Evolutionary conservation across 1,284 basidiomycete genomes (phyloP).

Genomic region (Vanrija humicola): DNA sequence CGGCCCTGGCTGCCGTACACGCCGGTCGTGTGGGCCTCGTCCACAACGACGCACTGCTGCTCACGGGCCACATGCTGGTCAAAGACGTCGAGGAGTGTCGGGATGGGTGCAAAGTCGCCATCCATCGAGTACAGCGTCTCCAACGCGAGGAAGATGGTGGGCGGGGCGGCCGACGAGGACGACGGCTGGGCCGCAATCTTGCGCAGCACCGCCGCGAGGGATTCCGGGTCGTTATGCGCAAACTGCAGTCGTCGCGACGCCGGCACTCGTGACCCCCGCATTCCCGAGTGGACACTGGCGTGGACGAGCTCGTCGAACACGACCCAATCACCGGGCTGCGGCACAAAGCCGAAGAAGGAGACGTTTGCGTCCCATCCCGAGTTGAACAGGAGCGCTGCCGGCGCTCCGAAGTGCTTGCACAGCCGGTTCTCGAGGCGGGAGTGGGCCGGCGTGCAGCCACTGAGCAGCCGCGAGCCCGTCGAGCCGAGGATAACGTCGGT

Average conservation of each 20-base stretch:
- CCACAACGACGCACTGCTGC: slow-evolving; percentile 57
- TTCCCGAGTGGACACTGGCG: slow-evolving; percentile 86
- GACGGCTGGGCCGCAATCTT: slow-evolving; percentile 2
- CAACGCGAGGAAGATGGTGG: slow-evolving; percentile 59
- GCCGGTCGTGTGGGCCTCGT: slow-evolving; percentile 86
- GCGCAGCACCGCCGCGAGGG: slow-evolving; percentile 26
- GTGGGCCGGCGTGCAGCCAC: slow-evolving; percentile 68
- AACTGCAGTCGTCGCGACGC: slow-evolving; percentile 54
- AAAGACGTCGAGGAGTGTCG: slow-evolving; percentile 58
- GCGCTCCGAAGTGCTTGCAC: slow-evolving; percentile 60
- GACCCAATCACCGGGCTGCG: slow-evolving; percentile 72
- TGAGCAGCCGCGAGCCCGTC: slow-evolving; percentile 84
- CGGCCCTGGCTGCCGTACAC: slow-evolving; percentile 61
- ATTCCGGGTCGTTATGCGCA: slow-evolving; percentile 64
- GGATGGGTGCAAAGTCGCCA: slow-evolving; percentile 77
- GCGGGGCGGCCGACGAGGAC: slow-evolving; percentile 1
- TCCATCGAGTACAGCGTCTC: slow-evolving; percentile 96
- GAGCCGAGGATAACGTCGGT: slow-evolving; percentile 71
- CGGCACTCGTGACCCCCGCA: slow-evolving; percentile 63
- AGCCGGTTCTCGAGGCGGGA: slow-evolving; percentile 65
- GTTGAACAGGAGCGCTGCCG: slow-evolving; percentile 80
- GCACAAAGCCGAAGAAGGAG: slow-evolving; percentile 77
- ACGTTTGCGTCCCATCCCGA: slow-evolving; percentile 94
- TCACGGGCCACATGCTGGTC: slow-evolving; percentile 44
- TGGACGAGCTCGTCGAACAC: slow-evolving; percentile 87